Conservation (phyloP, 345 rosid species). For the Hypericum perforatum region DNA sequence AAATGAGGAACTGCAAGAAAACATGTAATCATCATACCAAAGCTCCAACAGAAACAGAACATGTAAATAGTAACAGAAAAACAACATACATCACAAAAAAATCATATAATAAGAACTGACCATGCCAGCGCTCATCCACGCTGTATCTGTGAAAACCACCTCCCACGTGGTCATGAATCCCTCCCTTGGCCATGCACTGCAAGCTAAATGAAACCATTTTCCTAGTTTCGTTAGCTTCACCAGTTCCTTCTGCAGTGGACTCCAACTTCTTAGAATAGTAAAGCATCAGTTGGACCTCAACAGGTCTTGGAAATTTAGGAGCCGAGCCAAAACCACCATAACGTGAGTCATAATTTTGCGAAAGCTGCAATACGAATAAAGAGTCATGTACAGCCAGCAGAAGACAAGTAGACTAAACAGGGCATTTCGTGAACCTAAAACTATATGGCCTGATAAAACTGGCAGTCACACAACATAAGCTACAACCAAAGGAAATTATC, state of each 20-base stretch:
- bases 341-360: slow-evolving; percentile 53
- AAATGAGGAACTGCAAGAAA: slow-evolving; percentile 87
- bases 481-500: too few relatives aligned
- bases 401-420: too few relatives aligned
- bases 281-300: slow-evolving; percentile 86
- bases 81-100: not conserved
- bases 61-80: not conserved
- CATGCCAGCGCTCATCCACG: slow-evolving; percentile 95
- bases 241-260: slow-evolving; percentile 33
- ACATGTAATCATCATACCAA: slow-evolving; percentile 3
- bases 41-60: not conserved
- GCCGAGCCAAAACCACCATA: slow-evolving; percentile 92
- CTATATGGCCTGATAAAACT: too few relatives aligned
- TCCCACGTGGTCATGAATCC: slow-evolving; percentile 91
- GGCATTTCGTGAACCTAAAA: too few relatives aligned
- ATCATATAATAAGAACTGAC: slow-evolving; percentile 41
- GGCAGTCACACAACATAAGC: too few relatives aligned
- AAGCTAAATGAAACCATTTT: slow-evolving; percentile 68
- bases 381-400: too few relatives aligned
- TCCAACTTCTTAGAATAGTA: slow-evolving; percentile 59
- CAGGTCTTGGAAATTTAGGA: slow-evolving; percentile 96
- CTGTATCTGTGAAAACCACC: slow-evolving; percentile 97
- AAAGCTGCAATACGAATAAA: slow-evolving; percentile 44
- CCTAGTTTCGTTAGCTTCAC: slow-evolving; percentile 33
- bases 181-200: slow-evolving; percentile 89